These are phyloP conservation scores for Neurospora crassa DNA, from an alignment of 2,329 filamentous ascomycete genomes.

Conservation along the genomic window DNA sequence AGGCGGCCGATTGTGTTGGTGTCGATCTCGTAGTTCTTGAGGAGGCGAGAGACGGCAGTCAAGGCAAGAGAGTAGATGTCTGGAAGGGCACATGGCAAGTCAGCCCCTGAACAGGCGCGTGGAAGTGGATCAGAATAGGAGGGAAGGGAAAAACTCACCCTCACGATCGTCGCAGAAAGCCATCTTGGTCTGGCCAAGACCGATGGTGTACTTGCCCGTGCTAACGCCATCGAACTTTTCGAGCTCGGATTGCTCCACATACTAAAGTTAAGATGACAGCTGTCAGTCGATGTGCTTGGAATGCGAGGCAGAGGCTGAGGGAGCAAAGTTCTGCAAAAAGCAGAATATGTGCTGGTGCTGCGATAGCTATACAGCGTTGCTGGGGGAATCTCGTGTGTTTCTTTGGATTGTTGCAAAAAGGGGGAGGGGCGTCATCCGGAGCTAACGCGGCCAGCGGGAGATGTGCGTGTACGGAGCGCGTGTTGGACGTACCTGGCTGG, in stretches of 20 bases:
- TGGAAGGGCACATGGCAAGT: slow-evolving; percentile 25
- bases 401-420: background rate
- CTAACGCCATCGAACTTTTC: slow-evolving; percentile 64
- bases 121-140: background rate
- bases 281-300: slow-evolving; percentile 14
- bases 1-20: slow-evolving; percentile 67
- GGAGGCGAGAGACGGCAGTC: slow-evolving; percentile 66
- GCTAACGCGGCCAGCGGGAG: background rate
- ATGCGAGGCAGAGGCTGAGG: slow-evolving; percentile 3
- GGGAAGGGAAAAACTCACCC: slow-evolving; percentile 42
- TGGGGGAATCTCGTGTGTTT: background rate
- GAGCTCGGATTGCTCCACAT: slow-evolving; percentile 66
- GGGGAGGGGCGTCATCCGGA: background rate
- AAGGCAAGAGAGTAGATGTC: slow-evolving; percentile 83
- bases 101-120: slow-evolving; percentile 13
- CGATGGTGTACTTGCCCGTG: slow-evolving; percentile 81
- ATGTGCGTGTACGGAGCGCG: background rate
- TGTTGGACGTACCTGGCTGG: slow-evolving; percentile 59
- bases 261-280: slow-evolving; percentile 37
- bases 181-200: slow-evolving; percentile 86
- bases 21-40: slow-evolving; percentile 78
- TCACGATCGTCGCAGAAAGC: slow-evolving; percentile 85
- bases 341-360: background rate
- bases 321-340: slow-evolving; percentile 4
- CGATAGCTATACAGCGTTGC: background rate